Base-by-base conservation (phyloP, 1,139 yeast species). In the Taiozyma sp. region DNA sequence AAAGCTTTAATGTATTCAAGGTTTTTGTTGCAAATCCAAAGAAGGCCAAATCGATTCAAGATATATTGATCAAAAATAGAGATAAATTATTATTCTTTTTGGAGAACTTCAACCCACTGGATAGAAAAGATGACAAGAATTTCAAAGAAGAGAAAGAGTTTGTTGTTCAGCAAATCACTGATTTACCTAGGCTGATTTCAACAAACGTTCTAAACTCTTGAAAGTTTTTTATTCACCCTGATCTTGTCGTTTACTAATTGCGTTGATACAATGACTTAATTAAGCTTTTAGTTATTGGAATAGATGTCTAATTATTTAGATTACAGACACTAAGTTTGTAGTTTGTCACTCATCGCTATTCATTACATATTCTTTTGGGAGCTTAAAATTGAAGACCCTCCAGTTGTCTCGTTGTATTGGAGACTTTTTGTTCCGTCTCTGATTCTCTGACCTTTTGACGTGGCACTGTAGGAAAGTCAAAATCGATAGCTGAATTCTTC, bases 11-110 rank as follows among this genome's bases (percentile, higher is more conserved):
- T 61, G 86, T 93, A 40, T 93, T 93, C 72, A 93, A 93, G 69
- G 88, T 85, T 43, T 90, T 93, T 69, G 92, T 91, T 38, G 99
- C 97, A 8, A 93, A 93, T 67, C 99, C 99, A 8, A 84, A 87
- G 59, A 92, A 92, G 67, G 78, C 91, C 2, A 90, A 84, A 64
- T 82, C 86, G 12, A 83, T 93, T 3, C 72, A 80, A 53, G 97
- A 92, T 66, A 87, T 93, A 24, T 73, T 93, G 58, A 80, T 84
- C 44, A 91, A 91, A 64, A 93, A 93, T 67, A 83, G 90, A 64
- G 84, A 79, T 48, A 88, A 88, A 64, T 78, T 93, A 55, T 69
- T 92, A 45, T 75, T 76, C 40, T 90, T 89, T 66, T 78, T 93
- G 55, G 78, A 79, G 48, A 78, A 76, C 34, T 89, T 91, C 65